Evolutionary conservation across 345 rosid species (phyloP), one percentile per base, ranked within the genome.

Genomic region (Abelmoschus esculentus): DNA sequence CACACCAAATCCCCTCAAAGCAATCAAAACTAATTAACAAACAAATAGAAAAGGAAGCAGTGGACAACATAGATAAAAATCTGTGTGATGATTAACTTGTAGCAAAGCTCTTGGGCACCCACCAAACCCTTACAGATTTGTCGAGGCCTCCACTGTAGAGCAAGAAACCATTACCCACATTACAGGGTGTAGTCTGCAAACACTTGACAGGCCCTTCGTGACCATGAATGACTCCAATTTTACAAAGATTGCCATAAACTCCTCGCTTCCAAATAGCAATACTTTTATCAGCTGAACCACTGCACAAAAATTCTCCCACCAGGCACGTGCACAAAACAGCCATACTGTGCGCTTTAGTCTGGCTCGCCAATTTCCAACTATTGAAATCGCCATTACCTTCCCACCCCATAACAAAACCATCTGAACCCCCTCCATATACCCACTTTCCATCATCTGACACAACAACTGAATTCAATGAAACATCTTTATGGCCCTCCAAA

Each of bases 111-210:
- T 77, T 88, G 32, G 97, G 87, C 65, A 95, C 90, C 86, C 96
- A 87, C 99, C 99, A 95, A 6, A 95, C 93, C 52, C 93, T 90
- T 36, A 95, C 74, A 69, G 92, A 86, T 78, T 85, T 91, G 61
- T 95, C 99, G 70, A 91, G 89, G 42, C 99, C 83, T 26, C 98
- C 99, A 67, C 99, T 92, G 64, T 95, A 95, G 73, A 95, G 86
- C 83, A 89, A 80, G 85, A 93, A 91, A 44, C 92, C 87, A 66
- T 73, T 78, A 44, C 88, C 97, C 17, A 81, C 84, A 36, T 78
- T 73, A 5, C 76, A 71, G 0, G 83, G 77, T 36, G 87, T 89
- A 9, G 87, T 96, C 29, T 93, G 97, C 81, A 91, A 75, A 69
- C 99, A 95, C 79, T 90, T 95, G 11, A 95, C 90, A 0, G 99